phyloP scores from a whole-genome alignment of 2,329 filamentous ascomycete genomes.

The Exutisphaerella laricina region DNA sequence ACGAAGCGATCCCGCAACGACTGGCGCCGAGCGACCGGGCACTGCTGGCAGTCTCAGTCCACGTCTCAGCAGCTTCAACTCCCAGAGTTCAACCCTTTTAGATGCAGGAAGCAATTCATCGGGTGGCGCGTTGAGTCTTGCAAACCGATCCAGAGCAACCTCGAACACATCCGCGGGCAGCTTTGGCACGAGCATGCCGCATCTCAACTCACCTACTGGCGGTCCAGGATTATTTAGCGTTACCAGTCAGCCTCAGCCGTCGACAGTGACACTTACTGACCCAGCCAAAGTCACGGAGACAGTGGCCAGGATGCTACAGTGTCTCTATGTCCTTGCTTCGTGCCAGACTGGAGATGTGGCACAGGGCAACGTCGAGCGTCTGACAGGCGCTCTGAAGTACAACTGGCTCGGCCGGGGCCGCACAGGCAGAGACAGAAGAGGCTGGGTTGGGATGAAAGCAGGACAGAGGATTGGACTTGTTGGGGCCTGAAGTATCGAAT shows the following conservation, averaged over 20 bases:
- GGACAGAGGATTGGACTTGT: slow-evolving; percentile 28
- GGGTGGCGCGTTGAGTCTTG: slow-evolving; percentile 38
- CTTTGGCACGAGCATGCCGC: slow-evolving; percentile 38
- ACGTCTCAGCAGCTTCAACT: slow-evolving; percentile 71
- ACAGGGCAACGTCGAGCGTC: slow-evolving; percentile 72
- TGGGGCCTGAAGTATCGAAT: slow-evolving; percentile 12
- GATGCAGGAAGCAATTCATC: slow-evolving; percentile 51
- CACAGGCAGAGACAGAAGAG: slow-evolving; percentile 81
- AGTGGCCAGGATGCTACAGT: slow-evolving; percentile 92
- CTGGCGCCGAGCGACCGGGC: slow-evolving; percentile 39
- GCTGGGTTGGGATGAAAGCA: slow-evolving; percentile 69
- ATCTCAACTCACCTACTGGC: slow-evolving; percentile 28
- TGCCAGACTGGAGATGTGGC: slow-evolving; percentile 66
- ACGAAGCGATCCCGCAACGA: slow-evolving; percentile 29
- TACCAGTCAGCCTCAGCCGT: slow-evolving; percentile 20
- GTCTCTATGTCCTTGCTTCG: slow-evolving; percentile 80
- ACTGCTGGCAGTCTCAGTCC: slow-evolving; percentile 73
- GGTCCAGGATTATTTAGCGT: slow-evolving; percentile 21
- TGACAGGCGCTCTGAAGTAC: slow-evolving; percentile 84
- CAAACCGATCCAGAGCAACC: slow-evolving; percentile 68
- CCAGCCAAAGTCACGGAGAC: slow-evolving; percentile 81
- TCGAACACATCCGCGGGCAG: slow-evolving; percentile 65
- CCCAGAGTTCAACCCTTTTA: slow-evolving; percentile 72
- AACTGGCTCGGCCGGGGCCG: slow-evolving; percentile 92
- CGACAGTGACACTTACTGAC: slow-evolving; percentile 23